Percentiles rank a stretch among this genome's conserved stretches.
Evolutionary conservation across 1,284 basidiomycete species (phyloP).

Genomic region (Pyrrhoderma noxium): DNA sequence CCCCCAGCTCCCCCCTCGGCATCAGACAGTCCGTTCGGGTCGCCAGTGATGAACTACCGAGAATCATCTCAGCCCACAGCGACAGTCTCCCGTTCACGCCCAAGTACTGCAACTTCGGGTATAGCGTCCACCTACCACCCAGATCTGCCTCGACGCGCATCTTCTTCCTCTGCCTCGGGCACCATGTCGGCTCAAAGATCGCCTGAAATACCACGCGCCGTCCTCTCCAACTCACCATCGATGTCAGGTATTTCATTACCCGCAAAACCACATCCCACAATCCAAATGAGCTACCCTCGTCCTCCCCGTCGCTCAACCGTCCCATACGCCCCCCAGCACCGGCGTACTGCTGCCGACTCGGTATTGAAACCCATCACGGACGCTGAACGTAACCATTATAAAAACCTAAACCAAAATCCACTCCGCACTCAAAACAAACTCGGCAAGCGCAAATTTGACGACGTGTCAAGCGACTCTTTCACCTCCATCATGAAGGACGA

Average conservation of each 20-base stretch:
- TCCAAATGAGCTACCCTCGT: slow-evolving; percentile 2
- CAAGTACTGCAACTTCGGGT: neutral
- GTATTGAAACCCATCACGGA: slow-evolving; percentile 59
- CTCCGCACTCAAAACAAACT: slow-evolving; percentile 42
- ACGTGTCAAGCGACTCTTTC: slow-evolving; percentile 23
- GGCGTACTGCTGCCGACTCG: slow-evolving; percentile 52
- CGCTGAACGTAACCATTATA: slow-evolving; percentile 55
- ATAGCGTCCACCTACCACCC: slow-evolving; percentile 1
- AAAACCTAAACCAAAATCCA: slow-evolving; percentile 49
- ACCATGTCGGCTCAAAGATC: slow-evolving; percentile 9
- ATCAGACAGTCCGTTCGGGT: slow-evolving; percentile 5
- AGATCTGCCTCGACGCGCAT: slow-evolving; percentile 9
- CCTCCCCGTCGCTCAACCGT: slow-evolving; percentile 25
- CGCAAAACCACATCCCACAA: neutral
- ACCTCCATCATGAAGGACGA: slow-evolving; percentile 26
- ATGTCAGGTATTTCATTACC: neutral
- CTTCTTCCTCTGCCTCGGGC: slow-evolving; percentile 11
- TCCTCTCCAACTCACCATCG: slow-evolving; percentile 15
- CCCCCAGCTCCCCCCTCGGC: neutral
- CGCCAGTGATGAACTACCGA: slow-evolving; percentile 6
- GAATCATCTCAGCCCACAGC: slow-evolving; percentile 1
- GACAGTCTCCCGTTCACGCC: slow-evolving; percentile 10
- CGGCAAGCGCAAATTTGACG: slow-evolving; percentile 23
- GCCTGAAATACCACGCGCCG: slow-evolving; percentile 10
- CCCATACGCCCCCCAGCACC: slow-evolving; percentile 58